Evolutionary conservation across 331 rosid species (phyloP).

Genomic region (Spiraea crenata): DNA sequence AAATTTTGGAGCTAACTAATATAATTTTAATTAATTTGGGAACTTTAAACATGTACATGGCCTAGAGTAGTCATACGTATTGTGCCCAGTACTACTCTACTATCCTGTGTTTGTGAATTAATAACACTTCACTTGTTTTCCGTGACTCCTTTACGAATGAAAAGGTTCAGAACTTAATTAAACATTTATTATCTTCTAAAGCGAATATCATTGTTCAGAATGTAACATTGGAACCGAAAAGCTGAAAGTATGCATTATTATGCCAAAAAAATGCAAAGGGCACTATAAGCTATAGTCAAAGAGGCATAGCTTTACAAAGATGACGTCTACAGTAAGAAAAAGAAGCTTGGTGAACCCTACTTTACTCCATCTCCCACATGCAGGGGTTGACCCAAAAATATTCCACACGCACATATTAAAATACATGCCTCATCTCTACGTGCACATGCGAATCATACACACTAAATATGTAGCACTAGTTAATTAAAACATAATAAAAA

Average conservation of each 20-base stretch:
- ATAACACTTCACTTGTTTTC: too few relatives aligned
- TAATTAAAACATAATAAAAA: background rate
- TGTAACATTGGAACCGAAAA: too few relatives aligned
- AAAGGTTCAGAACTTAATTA: too few relatives aligned
- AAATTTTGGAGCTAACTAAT: background rate
- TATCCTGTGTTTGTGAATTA: too few relatives aligned
- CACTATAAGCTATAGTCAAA: background rate
- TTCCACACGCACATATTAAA: slow-evolving; percentile 5
- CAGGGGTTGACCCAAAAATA: slow-evolving; percentile 46
- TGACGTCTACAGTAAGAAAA: slow-evolving; percentile 30
- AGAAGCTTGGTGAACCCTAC: slow-evolving; percentile 12
- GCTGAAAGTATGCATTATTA: too few relatives aligned
- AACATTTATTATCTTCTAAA: too few relatives aligned
- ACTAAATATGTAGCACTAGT: background rate
- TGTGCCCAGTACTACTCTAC: too few relatives aligned
- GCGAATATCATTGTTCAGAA: too few relatives aligned
- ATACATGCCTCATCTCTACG: background rate
- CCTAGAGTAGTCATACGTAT: too few relatives aligned
- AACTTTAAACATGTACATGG: too few relatives aligned
- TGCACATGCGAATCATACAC: slow-evolving; percentile 15
- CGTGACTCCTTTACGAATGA: too few relatives aligned
- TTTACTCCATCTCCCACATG: slow-evolving; percentile 44
- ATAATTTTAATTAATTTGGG: background rate
- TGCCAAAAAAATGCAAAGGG: too few relatives aligned
- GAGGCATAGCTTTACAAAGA: background rate